A percentile compares a stretch with the other conserved stretches of the same genome.
Conservation (phyloP, 768 basidiomycete species). For the Lenzites betulinus region DNA sequence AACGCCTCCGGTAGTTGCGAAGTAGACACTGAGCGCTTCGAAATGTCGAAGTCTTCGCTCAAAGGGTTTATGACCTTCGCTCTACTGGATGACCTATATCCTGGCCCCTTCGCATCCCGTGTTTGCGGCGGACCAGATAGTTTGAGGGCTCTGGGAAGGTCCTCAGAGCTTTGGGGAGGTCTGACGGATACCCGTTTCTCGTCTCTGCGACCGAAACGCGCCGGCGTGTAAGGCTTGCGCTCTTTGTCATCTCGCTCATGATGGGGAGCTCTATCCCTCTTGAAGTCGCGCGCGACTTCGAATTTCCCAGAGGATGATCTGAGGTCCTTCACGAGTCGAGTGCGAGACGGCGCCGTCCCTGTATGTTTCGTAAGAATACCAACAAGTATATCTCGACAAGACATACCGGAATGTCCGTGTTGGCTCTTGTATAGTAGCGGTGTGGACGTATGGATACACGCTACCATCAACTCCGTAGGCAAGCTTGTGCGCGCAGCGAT, state of each 20-base stretch:
- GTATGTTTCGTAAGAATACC: neutral
- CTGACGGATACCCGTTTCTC: neutral
- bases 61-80: constrained; percentile 30
- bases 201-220: neutral
- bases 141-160: neutral
- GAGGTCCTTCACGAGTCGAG: constrained; percentile 29
- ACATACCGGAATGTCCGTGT: neutral
- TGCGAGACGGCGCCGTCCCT: constrained; percentile 22
- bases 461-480: constrained; percentile 20
- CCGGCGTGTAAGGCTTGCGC: neutral
- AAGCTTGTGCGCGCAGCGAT: constrained; percentile 5
- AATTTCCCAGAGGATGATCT: constrained; percentile 16
- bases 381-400: neutral
- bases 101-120: neutral
- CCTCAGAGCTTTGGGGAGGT: neutral
- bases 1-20: constrained; percentile 46
- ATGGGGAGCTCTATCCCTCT: constrained; percentile 28
- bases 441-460: constrained; percentile 23
- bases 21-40: constrained; percentile 26
- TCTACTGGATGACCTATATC: neutral
- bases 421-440: neutral
- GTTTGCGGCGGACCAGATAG: neutral
- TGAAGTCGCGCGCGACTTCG: constrained; percentile 22
- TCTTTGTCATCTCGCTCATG: neutral
- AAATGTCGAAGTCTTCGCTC: constrained; percentile 40